These are phyloP conservation scores for Aureoboletus auriporus DNA, from an alignment of 768 basidiomycete genomes.

Conservation along the genomic window DNA sequence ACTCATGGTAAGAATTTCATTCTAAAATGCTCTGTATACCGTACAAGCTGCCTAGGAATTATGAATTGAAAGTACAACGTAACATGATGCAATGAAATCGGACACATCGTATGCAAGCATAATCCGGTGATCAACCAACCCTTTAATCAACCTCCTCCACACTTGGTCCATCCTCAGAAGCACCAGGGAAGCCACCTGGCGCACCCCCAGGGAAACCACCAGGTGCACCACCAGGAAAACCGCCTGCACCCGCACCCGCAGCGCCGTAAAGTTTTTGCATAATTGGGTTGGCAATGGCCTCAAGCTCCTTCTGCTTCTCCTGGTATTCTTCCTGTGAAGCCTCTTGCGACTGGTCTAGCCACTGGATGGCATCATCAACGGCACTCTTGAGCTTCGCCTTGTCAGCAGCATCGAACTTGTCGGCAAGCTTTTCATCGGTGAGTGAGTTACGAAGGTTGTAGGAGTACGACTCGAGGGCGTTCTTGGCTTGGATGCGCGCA, in stretches of 20 bases:
- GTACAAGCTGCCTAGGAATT: constrained; percentile 28
- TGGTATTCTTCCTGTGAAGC: constrained; percentile 94
- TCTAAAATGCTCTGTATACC: constrained; percentile 30
- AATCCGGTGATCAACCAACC: constrained; percentile 12
- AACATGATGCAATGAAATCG: constrained; percentile 27
- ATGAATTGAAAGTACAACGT: constrained; percentile 27
- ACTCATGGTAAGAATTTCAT: constrained; percentile 11
- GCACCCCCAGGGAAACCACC: constrained; percentile 53
- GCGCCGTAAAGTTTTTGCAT: constrained; percentile 68
- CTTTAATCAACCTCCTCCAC: constrained; percentile 87
- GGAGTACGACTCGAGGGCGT: constrained; percentile 88
- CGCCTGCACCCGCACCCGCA: constrained; percentile 54
- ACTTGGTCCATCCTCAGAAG: constrained; percentile 76
- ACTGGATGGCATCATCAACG: constrained; percentile 78
- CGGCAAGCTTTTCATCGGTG: constrained; percentile 77
- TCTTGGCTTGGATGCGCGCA: constrained; percentile 82
- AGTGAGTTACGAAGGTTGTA: constrained; percentile 95
- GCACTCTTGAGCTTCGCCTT: constrained; percentile 78
- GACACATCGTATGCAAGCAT: constrained; percentile 17
- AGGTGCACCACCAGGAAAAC: constrained; percentile 56
- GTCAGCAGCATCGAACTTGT: constrained; percentile 85
- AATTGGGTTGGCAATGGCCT: constrained; percentile 74
- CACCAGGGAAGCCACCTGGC: constrained; percentile 69
- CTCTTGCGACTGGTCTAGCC: constrained; percentile 86
- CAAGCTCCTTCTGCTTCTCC: constrained; percentile 89